Conservation (phyloP, 108 stramenopile species). For the Hondaea fermentalgiana region DNA sequence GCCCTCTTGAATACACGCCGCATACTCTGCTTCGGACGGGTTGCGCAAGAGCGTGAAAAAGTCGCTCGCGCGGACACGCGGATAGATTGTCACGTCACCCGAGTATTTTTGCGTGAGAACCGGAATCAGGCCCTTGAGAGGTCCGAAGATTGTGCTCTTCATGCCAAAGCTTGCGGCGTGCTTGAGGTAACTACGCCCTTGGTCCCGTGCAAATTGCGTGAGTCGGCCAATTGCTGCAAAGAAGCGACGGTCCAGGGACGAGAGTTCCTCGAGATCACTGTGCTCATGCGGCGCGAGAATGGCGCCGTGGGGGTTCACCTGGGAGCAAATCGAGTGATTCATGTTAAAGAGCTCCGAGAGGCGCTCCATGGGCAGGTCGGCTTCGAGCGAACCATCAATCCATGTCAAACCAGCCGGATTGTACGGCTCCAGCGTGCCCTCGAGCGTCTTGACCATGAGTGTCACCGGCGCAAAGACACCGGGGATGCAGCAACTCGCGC, state of each 20-base stretch:
- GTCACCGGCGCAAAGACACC: conserved; percentile 90
- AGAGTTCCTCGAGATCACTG: conserved; percentile 64
- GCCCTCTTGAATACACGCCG: not conserved
- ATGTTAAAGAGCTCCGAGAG: conserved; percentile 97
- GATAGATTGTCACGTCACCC: conserved; percentile 92
- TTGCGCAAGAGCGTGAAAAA: conserved; percentile 72
- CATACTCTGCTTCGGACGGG: conserved; percentile 67
- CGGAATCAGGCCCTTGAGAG: not conserved
- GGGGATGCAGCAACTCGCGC: conserved; percentile 85
- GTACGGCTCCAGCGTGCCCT: conserved; percentile 71
- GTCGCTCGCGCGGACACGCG: conserved; percentile 76
- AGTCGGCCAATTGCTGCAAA: not conserved
- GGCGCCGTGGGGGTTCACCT: conserved; percentile 85
- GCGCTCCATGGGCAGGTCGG: conserved; percentile 92
- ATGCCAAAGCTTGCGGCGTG: conserved; percentile 13
- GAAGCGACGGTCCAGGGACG: conserved; percentile 15
- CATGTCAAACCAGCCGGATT: conserved; percentile 31
- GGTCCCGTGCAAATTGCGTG: conserved; percentile 49
- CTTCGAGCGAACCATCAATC: conserved; percentile 84
- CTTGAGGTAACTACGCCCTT: conserved; percentile 57
- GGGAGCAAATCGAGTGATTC: conserved; percentile 93
- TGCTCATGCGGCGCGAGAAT: conserved; percentile 72
- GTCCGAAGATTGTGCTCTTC: not conserved
- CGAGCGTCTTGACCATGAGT: conserved; percentile 87
- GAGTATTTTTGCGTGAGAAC: conserved; percentile 72